Percentiles rank a stretch among this genome's conserved stretches.
Conservation (phyloP, 225 moss, liverwort and hornwort species). For the Anthoceros angustus region DNA sequence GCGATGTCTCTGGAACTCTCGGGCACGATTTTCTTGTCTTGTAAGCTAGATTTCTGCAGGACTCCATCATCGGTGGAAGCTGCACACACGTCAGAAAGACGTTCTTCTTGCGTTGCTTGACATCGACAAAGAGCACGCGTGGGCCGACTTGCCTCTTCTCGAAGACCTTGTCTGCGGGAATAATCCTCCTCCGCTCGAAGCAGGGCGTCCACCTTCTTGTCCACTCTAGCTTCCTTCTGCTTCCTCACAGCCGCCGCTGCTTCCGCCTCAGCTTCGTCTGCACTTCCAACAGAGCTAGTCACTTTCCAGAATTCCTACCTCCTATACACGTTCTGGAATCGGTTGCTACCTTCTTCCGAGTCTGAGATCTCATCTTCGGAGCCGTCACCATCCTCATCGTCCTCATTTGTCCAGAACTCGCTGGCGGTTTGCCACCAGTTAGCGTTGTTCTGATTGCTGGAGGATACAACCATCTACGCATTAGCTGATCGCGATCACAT, state of each 20-base stretch:
- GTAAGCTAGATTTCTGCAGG: constrained; percentile 13
- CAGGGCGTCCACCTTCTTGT: constrained; percentile 44
- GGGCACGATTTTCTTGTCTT: constrained; percentile 17
- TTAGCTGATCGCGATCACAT: neutral
- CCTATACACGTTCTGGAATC: neutral
- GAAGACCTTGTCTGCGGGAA: constrained; percentile 19
- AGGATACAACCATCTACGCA: neutral
- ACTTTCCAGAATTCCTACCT: neutral
- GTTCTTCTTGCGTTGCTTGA: too few relatives aligned
- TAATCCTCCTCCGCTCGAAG: constrained; percentile 47
- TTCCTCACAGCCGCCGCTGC: constrained; percentile 38
- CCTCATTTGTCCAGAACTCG: constrained; percentile 14
- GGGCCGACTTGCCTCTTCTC: neutral
- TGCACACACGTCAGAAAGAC: too few relatives aligned
- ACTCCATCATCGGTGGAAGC: neutral
- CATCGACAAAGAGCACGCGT: too few relatives aligned
- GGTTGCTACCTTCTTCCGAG: constrained; percentile 10
- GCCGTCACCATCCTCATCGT: constrained; percentile 2
- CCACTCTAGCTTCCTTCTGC: constrained; percentile 26
- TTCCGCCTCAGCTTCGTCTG: constrained; percentile 34
- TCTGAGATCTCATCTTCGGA: constrained; percentile 19
- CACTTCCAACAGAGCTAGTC: constrained; percentile 7
- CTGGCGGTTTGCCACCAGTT: constrained; percentile 4
- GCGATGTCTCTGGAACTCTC: constrained; percentile 29
- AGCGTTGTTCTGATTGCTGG: constrained; percentile 5